These are phyloP conservation scores for Ceratocystiopsis minuta DNA, from an alignment of 2,329 filamentous ascomycete species.

Conservation along the genomic window DNA sequence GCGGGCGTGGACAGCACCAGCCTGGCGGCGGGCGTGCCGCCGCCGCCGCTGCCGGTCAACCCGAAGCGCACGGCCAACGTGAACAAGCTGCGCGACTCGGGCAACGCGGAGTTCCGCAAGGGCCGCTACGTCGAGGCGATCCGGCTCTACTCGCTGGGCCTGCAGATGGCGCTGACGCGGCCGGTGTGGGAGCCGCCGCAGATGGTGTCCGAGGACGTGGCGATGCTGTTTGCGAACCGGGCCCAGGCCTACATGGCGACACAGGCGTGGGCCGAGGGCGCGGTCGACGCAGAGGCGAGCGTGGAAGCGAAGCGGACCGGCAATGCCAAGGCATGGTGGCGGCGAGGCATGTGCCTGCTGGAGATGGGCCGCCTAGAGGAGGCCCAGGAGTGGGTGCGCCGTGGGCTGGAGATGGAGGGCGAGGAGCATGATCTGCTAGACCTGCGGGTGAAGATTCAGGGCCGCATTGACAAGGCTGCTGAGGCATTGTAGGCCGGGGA, in stretches of 20 bases:
- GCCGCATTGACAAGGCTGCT: slow-evolving; percentile 10
- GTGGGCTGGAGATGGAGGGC: slow-evolving; percentile 68
- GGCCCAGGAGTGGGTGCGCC: slow-evolving; percentile 59
- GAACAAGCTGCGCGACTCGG: slow-evolving; percentile 75
- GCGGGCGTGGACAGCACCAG: slow-evolving; percentile 38
- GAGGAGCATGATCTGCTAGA: slow-evolving; percentile 45
- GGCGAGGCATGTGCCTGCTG: slow-evolving; percentile 62
- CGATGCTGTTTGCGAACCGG: slow-evolving; percentile 65
- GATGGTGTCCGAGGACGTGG: slow-evolving; percentile 70
- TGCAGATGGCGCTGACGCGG: slow-evolving; percentile 71
- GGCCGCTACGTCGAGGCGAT: slow-evolving; percentile 56
- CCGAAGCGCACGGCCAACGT: slow-evolving; percentile 80
- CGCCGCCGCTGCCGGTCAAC: slow-evolving; percentile 78
- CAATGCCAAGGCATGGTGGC: slow-evolving; percentile 92
- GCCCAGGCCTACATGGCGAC: slow-evolving; percentile 79
- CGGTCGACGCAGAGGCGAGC: slow-evolving; percentile 74
- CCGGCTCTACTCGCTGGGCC: slow-evolving; percentile 65
- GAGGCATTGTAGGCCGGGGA: slow-evolving; percentile 1
- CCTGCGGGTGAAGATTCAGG: slow-evolving; percentile 45
- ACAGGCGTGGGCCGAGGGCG: slow-evolving; percentile 66
- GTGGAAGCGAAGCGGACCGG: slow-evolving; percentile 73
- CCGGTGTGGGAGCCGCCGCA: slow-evolving; percentile 78
- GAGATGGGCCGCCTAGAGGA: slow-evolving; percentile 85
- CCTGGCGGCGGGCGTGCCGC: slow-evolving; percentile 37
- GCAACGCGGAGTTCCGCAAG: slow-evolving; percentile 70